Base-by-base conservation (phyloP, 2,329 filamentous ascomycete genomes). In the Bipolaris zeicola region DNA sequence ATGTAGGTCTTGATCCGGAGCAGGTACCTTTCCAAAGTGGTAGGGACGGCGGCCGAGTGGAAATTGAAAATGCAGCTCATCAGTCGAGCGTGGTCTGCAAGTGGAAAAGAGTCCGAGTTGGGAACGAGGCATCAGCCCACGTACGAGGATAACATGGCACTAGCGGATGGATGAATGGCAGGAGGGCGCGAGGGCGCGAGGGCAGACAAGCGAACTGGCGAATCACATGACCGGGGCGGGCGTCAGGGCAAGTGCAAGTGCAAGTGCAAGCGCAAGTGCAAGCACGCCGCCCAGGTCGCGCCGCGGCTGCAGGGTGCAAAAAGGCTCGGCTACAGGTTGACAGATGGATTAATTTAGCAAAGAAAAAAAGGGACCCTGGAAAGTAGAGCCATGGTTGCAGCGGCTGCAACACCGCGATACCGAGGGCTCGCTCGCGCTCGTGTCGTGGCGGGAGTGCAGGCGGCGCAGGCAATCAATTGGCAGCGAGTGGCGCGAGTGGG, bases 1-100 rank as follows among this genome's bases (percentile, higher is more conserved):
- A 69, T 65, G 68, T 65, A 61, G 58, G 60, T 73, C 63, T 73
- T 72, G 65, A 72, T 68, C 70, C 72, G 72, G 68, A 63, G 62
- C 64, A 72, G 69, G 69, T 73, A 73, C 71, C 31, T 72, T 64
- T 61, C 50, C 60, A 55, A 54, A 56, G 38, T 43, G 53, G 43
- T 57, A 65, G 61, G 49, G 52, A 6, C 61, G 62, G 64, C 65
- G 63, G 66, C 67, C 61, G 59, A 56, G 62, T 55, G 61, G 58
- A 69, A 64, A 72, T 70, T 74, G 67, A 70, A 65, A 70, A 65
- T 69, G 57, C 58, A 58, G 66, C 61, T 64, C 67, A 56, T 52
- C 55, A 57, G 51, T 53, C 42, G 16, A 39, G 49, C 53, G 38
- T 48, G 52, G 44, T 55, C 68, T 67, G 58, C 52, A 67, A 69